phyloP scores from a whole-genome alignment of 1,284 basidiomycete species.

The Pseudozyma thailandica region DNA sequence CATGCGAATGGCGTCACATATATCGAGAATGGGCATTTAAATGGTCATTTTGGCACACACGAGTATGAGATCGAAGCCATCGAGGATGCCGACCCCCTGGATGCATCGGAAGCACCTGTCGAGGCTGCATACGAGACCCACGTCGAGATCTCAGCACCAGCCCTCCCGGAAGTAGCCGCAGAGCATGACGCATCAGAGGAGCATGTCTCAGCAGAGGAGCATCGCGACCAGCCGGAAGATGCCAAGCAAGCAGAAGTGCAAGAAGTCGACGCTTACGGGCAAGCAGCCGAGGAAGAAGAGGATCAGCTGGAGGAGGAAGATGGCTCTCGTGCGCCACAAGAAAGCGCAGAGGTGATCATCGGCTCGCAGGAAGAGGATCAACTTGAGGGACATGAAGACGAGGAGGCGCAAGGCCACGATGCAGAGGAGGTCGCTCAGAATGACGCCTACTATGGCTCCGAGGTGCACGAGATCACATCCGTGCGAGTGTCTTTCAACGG shows the following conservation, averaged over 20 bases:
- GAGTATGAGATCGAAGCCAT: neutral
- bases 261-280: neutral
- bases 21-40: constrained; percentile 1
- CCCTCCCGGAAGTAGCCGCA: neutral
- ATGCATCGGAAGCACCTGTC: neutral
- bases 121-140: neutral
- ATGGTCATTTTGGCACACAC: neutral
- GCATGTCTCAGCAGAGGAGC: neutral
- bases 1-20: neutral
- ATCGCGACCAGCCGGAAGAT: neutral
- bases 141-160: neutral
- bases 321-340: neutral
- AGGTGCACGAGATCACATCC: constrained; percentile 16
- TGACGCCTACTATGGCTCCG: constrained; percentile 9
- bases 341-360: neutral
- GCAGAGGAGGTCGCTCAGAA: constrained; percentile 9
- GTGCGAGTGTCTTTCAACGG: constrained; percentile 60
- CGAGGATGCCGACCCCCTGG: neutral
- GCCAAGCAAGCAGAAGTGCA: neutral
- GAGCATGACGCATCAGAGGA: neutral
- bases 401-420: neutral
- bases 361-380: constrained; percentile 9
- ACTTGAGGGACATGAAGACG: constrained; percentile 5
- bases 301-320: constrained; percentile 8
- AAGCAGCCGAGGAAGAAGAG: constrained; percentile 9